Conservation (phyloP, 805 yeast genomes). For the Teunomyces atbi region DNA sequence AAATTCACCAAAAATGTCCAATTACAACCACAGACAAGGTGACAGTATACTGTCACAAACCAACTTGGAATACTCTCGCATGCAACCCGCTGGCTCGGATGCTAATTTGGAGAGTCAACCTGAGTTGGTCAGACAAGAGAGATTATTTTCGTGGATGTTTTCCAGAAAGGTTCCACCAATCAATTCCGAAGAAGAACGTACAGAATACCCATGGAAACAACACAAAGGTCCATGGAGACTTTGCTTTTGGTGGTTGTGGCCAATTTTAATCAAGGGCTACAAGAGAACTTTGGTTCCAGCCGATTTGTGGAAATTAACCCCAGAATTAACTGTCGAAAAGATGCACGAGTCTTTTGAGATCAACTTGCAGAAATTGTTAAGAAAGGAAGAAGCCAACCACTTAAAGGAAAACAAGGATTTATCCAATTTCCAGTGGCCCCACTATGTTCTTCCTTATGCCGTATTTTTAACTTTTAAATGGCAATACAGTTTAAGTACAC, state of each 20-base stretch:
- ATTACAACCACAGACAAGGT: background rate
- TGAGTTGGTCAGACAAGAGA: constrained; percentile 44
- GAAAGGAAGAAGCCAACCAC: constrained; percentile 19
- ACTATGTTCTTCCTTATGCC: constrained; percentile 39
- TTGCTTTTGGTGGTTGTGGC: constrained; percentile 40
- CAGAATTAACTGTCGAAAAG: constrained; percentile 33
- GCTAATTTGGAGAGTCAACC: constrained; percentile 4
- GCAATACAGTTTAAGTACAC: constrained; percentile 40
- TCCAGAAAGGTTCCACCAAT: constrained; percentile 50
- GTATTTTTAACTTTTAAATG: constrained; percentile 49
- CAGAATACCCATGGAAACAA: constrained; percentile 44
- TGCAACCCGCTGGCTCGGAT: constrained; percentile 3
- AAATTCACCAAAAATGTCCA: background rate
- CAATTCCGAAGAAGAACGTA: constrained; percentile 51
- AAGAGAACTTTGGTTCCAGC: constrained; percentile 35
- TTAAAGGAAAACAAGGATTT: constrained; percentile 13
- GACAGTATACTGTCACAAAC: constrained; percentile 11
- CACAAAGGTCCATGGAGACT: constrained; percentile 40
- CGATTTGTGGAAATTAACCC: constrained; percentile 38
- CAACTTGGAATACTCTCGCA: constrained; percentile 7
- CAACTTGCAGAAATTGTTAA: constrained; percentile 21
- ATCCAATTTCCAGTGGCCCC: constrained; percentile 39
- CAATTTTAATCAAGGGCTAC: constrained; percentile 41
- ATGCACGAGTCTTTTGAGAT: constrained; percentile 31
- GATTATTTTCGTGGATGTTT: constrained; percentile 51